Conservation (phyloP, 1,284 basidiomycete species). For the Cryptococcus wingfieldii region DNA sequence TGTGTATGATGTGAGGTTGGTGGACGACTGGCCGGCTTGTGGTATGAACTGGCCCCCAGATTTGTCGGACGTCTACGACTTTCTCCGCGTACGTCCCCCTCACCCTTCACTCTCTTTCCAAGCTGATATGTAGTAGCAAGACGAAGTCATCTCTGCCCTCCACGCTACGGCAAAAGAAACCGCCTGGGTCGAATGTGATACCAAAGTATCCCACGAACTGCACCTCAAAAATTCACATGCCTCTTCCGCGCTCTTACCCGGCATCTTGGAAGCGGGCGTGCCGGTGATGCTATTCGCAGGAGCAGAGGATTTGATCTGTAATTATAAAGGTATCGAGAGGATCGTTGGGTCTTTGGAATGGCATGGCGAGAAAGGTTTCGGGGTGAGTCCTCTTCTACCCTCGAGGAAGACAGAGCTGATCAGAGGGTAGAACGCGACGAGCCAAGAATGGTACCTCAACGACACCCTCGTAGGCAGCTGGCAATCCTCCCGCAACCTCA, state of each 20-base stretch:
- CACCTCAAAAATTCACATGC: slow-evolving; percentile 60
- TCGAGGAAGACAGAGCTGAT: background rate
- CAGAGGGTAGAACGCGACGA: slow-evolving; percentile 60
- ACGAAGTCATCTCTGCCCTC: slow-evolving; percentile 74
- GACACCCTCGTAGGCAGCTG: slow-evolving; percentile 79
- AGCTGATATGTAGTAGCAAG: slow-evolving; percentile 53
- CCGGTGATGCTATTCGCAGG: slow-evolving; percentile 89
- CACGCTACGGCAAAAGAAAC: slow-evolving; percentile 75
- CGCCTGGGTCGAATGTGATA: slow-evolving; percentile 84
- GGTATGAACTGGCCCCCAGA: slow-evolving; percentile 99
- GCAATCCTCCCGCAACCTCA: slow-evolving; percentile 81
- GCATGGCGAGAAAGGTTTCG: slow-evolving; percentile 78
- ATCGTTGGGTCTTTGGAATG: slow-evolving; percentile 79
- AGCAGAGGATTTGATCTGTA: slow-evolving; percentile 94
- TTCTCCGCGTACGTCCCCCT: slow-evolving; percentile 63
- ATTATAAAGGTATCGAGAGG: slow-evolving; percentile 83
- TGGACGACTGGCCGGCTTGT: slow-evolving; percentile 80
- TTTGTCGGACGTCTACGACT: slow-evolving; percentile 68
- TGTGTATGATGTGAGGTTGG: slow-evolving; percentile 87
- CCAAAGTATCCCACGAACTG: slow-evolving; percentile 65
- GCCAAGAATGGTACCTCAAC: slow-evolving; percentile 73
- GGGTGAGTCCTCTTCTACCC: slow-evolving; percentile 55
- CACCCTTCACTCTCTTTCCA: background rate
- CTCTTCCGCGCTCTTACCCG: slow-evolving; percentile 72
- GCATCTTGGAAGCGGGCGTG: slow-evolving; percentile 66